Conservation (phyloP, 1,139 yeast species). For the Hanseniaspora sp. region DNA sequence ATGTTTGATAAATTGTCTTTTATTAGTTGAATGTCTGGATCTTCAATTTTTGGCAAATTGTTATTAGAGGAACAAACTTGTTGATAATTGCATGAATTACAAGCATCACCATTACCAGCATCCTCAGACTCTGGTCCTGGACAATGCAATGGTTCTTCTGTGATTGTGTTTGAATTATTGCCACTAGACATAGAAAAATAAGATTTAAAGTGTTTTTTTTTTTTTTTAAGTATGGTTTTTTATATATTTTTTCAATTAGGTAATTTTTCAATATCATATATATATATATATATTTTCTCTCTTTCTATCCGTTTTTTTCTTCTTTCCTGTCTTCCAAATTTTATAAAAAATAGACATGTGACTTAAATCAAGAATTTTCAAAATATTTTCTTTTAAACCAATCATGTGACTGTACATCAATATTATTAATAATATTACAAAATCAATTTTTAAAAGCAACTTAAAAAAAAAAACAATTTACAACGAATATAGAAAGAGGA, state of each 20-base stretch:
- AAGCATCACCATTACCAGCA: conserved; percentile 92
- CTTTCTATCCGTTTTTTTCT: too few species aligned
- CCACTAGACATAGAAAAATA: neutral
- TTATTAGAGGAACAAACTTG: conserved; percentile 59
- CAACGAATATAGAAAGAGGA: too few species aligned
- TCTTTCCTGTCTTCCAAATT: neutral
- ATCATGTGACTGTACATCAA: too few species aligned
- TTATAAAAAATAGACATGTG: too few species aligned
- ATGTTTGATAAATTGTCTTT: conserved; percentile 55
- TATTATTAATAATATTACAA: too few species aligned
- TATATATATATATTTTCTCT: too few species aligned
- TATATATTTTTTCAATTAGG: neutral
- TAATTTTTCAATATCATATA: too few species aligned
- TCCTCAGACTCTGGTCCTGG: conserved; percentile 93
- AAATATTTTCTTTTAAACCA: too few species aligned
- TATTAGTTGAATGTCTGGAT: conserved; percentile 81
- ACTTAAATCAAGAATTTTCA: too few species aligned
- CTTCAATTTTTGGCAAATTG: conserved; percentile 77
- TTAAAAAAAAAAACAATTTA: too few species aligned
- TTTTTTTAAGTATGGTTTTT: neutral
- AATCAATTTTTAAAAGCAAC: too few species aligned
- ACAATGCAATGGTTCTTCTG: conserved; percentile 86
- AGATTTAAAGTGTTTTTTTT: neutral
- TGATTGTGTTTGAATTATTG: conserved; percentile 20
- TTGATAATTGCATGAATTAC: conserved; percentile 90